A percentile compares a stretch with the other conserved stretches of the same genome.
Evolutionary conservation across 202 grass and related monocot genomes (phyloP).

Genomic region (Schoenoplectus tabernaemontani): DNA sequence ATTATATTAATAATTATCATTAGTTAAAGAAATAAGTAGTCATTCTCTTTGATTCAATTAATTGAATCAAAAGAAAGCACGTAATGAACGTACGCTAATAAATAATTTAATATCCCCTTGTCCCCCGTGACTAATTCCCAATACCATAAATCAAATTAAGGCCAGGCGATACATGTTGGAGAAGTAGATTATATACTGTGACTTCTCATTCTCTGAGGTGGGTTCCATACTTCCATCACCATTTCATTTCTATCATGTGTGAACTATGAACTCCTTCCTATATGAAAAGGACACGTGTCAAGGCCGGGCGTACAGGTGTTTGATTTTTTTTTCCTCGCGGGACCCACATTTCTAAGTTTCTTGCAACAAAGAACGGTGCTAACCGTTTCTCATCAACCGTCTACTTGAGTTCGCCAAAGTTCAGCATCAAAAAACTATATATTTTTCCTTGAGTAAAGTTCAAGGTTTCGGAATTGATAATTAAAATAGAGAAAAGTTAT

Average conservation of each 20-base stretch:
- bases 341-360: neutral
- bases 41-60: neutral
- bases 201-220: too few species aligned
- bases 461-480: neutral
- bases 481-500: neutral
- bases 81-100: neutral
- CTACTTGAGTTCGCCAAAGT: neutral
- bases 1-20: too few species aligned
- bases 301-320: neutral
- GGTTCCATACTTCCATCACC: too few species aligned
- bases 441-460: neutral
- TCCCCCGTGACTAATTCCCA: neutral
- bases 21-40: too few species aligned
- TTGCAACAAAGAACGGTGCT: neutral
- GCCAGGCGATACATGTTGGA: neutral
- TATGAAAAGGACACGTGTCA: neutral
- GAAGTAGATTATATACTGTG: neutral
- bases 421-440: slow-evolving; percentile 1
- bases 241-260: too few species aligned
- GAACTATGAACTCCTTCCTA: too few species aligned
- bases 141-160: neutral
- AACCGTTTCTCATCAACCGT: neutral
- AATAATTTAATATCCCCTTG: neutral
- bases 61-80: neutral
- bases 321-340: neutral